Evolutionary conservation across 257 asterid genomes (phyloP).

Genomic region (Eustoma russellianum): DNA sequence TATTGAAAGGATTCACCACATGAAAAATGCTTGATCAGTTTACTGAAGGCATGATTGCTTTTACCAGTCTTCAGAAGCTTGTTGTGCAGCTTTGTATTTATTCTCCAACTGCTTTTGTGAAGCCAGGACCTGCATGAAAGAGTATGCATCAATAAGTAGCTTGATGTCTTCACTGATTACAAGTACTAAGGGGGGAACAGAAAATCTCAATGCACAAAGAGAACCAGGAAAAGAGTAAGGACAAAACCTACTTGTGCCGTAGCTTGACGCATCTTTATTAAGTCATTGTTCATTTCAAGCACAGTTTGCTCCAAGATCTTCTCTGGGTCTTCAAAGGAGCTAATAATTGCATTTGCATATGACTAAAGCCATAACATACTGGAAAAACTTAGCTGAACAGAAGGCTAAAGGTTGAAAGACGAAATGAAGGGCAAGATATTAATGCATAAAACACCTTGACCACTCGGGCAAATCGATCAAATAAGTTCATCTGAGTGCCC

Average conservation of each 20-base stretch:
- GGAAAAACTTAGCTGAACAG: conserved; percentile 4
- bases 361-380: conserved; percentile 34
- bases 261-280: conserved; percentile 95
- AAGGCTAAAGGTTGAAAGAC: conserved; percentile 11
- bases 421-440: conserved; percentile 7
- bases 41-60: conserved; percentile 9
- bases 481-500: conserved; percentile 74
- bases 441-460: conserved; percentile 52
- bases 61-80: conserved; percentile 95
- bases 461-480: conserved; percentile 93
- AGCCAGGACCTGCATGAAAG: conserved; percentile 67
- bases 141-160: conserved; percentile 2
- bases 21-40: conserved; percentile 12
- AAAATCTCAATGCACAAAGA: not conserved
- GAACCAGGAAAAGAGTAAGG: not conserved
- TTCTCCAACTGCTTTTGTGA: conserved; percentile 93
- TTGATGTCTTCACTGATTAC: conserved; percentile 9
- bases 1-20: conserved; percentile 15
- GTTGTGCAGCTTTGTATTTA: conserved; percentile 76
- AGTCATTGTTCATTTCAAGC: conserved; percentile 83
- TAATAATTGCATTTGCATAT: conserved; percentile 80
- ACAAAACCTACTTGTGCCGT: conserved; percentile 74
- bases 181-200: not conserved
- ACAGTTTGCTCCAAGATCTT: conserved; percentile 93
- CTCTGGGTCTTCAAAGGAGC: conserved; percentile 94